Percentiles rank a stretch among this genome's conserved stretches.
These are phyloP conservation scores for Hygrophorus russula DNA, from an alignment of 768 basidiomycete species.

Conservation along the genomic window DNA sequence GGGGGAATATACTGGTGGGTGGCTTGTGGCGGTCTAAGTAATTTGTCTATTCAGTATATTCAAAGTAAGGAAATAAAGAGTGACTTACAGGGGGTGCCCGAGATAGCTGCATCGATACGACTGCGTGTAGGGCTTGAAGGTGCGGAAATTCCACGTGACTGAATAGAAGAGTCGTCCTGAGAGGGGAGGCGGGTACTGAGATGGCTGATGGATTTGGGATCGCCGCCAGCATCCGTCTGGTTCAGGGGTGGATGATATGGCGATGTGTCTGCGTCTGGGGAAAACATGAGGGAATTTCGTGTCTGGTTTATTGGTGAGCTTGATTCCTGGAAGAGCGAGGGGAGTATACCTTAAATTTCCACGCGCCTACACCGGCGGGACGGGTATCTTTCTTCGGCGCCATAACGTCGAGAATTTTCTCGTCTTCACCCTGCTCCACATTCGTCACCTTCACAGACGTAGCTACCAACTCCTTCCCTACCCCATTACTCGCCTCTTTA, in stretches of 20 bases:
- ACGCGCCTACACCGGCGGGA: slow-evolving; percentile 62
- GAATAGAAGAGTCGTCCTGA: slow-evolving; percentile 42
- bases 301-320: slow-evolving; percentile 35
- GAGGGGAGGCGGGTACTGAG: slow-evolving; percentile 72
- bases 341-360: slow-evolving; percentile 63
- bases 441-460: slow-evolving; percentile 12
- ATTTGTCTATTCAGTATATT: slow-evolving; percentile 4
- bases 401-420: slow-evolving; percentile 54
- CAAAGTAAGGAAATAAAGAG: background rate
- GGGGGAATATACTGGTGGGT: slow-evolving; percentile 50
- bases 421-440: slow-evolving; percentile 17
- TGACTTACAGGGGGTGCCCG: slow-evolving; percentile 72
- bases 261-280: slow-evolving; percentile 81
- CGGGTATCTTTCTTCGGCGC: slow-evolving; percentile 69
- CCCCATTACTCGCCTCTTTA: slow-evolving; percentile 14
- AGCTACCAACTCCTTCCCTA: slow-evolving; percentile 12
- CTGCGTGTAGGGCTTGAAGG: slow-evolving; percentile 89
- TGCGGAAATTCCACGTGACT: slow-evolving; percentile 33
- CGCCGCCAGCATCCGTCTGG: slow-evolving; percentile 17
- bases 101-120: slow-evolving; percentile 85
- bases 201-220: slow-evolving; percentile 62
- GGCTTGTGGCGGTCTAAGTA: slow-evolving; percentile 51
- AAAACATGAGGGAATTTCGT: slow-evolving; percentile 91
- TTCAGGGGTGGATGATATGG: slow-evolving; percentile 47
- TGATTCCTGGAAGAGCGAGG: background rate